Evolutionary conservation across 345 rosid genomes (phyloP), one percentile per base, ranked within the genome.

Genomic region (Salix exigua): DNA sequence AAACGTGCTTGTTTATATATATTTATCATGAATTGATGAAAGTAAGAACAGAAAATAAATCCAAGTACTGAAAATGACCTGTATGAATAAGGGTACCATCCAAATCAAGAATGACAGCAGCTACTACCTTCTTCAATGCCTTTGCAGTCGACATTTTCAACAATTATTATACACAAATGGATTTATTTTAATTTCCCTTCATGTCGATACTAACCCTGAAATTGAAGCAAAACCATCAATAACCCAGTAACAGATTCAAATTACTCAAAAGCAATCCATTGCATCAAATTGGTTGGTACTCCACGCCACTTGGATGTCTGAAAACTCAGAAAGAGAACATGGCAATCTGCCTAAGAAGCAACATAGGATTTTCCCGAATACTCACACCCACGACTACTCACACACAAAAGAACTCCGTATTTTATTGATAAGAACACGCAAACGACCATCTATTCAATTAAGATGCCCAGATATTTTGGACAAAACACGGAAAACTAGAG

Each of bases 1-100:
- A 35, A 2, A n/a, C 3, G 4, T 23, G 5, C 2, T 11, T 44
- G 16, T 6, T n/a, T 10, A 68, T 14, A 11, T 35, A 26, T n/a
- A 19, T 44, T 3, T 44, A 44, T 31, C 14, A 55, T 7, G 17
- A 66, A 18, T 35, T 28, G 30, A 17, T 4, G 26, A 3, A 62
- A 28, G 8, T 18, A 35, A 21, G 55, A 33, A 11, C 3, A 21
- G 21, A 51, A 10, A 35, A 11, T 38, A 55, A 53, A 42, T 33
- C 7, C 68, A 37, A 58, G 16, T 7, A 9, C 46, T 68, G 48
- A 71, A 60, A 48, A 62, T 70, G 63, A 87, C 93, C 93, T 70
- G 93, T 88, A 61, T 88, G 82, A 67, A 90, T 79, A 73, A 93
- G 86, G 64, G 97, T 91, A 18, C 94, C 97, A 77, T 93, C 96